A percentile compares a stretch with the other conserved stretches of the same genome.
phyloP scores from a whole-genome alignment of 805 yeast species.

The Scheffersomyces coipomensis region DNA sequence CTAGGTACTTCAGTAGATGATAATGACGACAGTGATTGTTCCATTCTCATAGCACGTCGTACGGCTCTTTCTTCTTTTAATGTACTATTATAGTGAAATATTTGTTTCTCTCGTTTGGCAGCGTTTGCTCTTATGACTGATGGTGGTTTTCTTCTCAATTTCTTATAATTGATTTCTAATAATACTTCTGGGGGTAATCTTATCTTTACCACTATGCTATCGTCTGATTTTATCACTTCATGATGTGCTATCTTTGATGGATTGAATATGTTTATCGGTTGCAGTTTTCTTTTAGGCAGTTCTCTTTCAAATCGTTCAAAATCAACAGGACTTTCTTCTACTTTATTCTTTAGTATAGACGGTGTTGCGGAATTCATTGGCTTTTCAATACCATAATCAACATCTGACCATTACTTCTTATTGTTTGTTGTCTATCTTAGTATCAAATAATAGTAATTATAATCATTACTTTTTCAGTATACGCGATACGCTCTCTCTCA shows the following conservation, averaged over 20 bases:
- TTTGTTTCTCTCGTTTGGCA: slow-evolving; percentile 18
- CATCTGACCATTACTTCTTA: no score
- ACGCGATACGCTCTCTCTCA: no score
- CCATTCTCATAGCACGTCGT: slow-evolving; percentile 11
- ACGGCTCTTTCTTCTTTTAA: slow-evolving; percentile 26
- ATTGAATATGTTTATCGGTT: not conserved
- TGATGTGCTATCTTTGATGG: not conserved
- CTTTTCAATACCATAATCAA: no score
- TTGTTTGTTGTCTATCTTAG: no score
- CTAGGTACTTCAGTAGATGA: not conserved
- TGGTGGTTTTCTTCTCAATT: not conserved
- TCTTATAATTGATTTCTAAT: not conserved
- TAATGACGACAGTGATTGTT: not conserved
- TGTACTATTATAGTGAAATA: slow-evolving; percentile 20
- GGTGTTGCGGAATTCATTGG: not conserved
- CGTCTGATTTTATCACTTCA: not conserved
- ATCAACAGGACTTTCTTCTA: not conserved
- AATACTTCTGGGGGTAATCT: not conserved
- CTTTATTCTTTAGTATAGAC: not conserved
- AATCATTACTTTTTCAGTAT: no score
- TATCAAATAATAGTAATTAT: no score
- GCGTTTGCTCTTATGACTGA: not conserved
- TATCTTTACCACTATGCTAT: not conserved
- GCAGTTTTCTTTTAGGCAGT: not conserved
- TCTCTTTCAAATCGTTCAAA: not conserved